These are phyloP conservation scores for Erysimum cheiranthoides DNA, from an alignment of 345 rosid genomes.

Conservation along the genomic window DNA sequence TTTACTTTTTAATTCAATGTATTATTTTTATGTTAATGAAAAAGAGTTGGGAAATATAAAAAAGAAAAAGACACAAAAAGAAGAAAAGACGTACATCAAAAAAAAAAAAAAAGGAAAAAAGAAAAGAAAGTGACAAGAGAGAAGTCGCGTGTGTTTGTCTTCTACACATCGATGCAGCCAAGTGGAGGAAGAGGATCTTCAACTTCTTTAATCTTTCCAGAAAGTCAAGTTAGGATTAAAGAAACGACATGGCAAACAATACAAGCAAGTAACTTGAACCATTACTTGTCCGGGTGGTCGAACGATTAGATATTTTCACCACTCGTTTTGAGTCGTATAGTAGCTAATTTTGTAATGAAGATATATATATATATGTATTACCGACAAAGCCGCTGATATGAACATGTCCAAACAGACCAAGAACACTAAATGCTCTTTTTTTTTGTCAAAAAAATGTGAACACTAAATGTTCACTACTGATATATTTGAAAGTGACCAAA, in stretches of 20 bases:
- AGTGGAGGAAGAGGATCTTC: slow-evolving; percentile 24
- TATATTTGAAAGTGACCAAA: neutral
- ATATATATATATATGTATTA: neutral
- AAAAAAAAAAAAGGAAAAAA: neutral
- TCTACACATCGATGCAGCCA: neutral
- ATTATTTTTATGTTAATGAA: neutral
- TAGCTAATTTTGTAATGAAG: neutral
- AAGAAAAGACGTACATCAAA: neutral
- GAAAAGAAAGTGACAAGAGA: neutral
- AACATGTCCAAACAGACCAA: neutral
- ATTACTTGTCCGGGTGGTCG: neutral
- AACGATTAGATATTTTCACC: neutral
- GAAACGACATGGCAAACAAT: neutral
- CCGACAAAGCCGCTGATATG: neutral
- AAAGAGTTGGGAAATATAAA: neutral
- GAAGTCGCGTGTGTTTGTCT: neutral
- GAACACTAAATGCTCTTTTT: neutral
- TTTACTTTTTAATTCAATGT: neutral
- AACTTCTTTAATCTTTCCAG: neutral
- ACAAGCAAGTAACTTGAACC: neutral
- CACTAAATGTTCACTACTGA: neutral
- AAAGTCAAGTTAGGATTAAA: slow-evolving; percentile 13
- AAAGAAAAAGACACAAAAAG: neutral
- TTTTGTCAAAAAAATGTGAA: too few relatives aligned
- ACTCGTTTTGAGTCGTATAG: neutral